phyloP scores from a whole-genome alignment of 2,329 filamentous ascomycete species.

The Venturiaceae sp. region DNA sequence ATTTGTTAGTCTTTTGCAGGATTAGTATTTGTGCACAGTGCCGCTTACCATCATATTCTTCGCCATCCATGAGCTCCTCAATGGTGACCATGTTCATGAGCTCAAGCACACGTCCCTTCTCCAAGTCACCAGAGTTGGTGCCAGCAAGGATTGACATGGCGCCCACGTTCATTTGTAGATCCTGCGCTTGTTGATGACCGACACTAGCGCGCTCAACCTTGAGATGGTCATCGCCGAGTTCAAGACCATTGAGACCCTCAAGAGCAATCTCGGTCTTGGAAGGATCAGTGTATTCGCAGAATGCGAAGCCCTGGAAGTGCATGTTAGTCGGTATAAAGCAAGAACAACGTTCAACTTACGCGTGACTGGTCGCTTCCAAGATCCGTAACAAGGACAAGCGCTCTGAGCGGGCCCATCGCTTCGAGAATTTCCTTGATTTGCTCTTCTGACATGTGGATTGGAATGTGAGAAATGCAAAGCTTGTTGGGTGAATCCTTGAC shows the following conservation, averaged over 20 bases:
- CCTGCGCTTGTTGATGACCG: constrained; percentile 83
- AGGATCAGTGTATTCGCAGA: constrained; percentile 86
- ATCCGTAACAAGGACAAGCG: constrained; percentile 85
- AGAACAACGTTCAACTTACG: constrained; percentile 42
- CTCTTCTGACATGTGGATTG: constrained; percentile 77
- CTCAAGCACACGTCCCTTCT: constrained; percentile 77
- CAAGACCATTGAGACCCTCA: constrained; percentile 86
- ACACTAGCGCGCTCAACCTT: constrained; percentile 85
- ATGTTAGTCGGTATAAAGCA: constrained; percentile 11
- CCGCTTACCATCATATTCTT: constrained; percentile 81
- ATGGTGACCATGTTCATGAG: constrained; percentile 97
- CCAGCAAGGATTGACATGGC: constrained; percentile 97
- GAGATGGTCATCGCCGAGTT: constrained; percentile 76
- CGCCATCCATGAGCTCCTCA: constrained; percentile 85
- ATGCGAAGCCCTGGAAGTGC: constrained; percentile 80
- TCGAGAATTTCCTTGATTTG: constrained; percentile 84
- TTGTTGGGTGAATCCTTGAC: constrained; percentile 94
- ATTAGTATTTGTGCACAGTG: neutral
- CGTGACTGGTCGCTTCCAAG: constrained; percentile 68
- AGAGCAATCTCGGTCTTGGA: constrained; percentile 73
- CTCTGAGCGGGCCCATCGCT: constrained; percentile 86
- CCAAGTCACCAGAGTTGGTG: constrained; percentile 68
- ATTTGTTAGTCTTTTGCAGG: constrained; percentile 23
- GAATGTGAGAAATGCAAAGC: constrained; percentile 85
- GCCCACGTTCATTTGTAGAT: constrained; percentile 90